These are phyloP conservation scores for Rutstroemia sp. DNA, from an alignment of 2,329 filamentous ascomycete species.

Conservation along the genomic window DNA sequence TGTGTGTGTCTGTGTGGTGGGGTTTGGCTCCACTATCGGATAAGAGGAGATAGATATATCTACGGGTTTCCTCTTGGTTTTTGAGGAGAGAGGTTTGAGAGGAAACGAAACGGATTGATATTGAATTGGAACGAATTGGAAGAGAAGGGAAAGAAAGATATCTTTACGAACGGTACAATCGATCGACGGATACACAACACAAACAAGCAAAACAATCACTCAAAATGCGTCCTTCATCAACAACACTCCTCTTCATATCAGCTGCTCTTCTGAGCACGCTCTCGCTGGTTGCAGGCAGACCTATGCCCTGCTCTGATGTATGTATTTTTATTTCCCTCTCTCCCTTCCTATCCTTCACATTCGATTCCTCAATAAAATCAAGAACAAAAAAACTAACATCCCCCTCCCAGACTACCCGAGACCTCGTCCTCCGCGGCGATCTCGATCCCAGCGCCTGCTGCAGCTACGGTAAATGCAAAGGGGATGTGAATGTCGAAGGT, in stretches of 20 bases:
- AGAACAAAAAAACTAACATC: background rate
- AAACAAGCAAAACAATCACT: background rate
- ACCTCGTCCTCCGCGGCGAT: slow-evolving; percentile 4
- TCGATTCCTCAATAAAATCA: background rate
- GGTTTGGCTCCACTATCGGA: no score
- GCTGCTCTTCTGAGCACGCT: background rate
- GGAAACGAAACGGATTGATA: no score
- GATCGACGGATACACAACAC: no score
- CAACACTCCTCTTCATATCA: slow-evolving; percentile 1
- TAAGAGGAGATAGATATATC: no score
- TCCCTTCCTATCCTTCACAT: background rate
- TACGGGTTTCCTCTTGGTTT: no score
- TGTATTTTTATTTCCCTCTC: background rate
- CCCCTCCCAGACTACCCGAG: slow-evolving; percentile 3
- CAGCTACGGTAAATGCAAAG: slow-evolving; percentile 2
- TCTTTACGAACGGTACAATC: no score
- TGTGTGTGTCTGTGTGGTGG: no score
- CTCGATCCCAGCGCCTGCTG: slow-evolving; percentile 9
- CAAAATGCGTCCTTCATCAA: slow-evolving; percentile 1
- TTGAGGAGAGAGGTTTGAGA: no score
- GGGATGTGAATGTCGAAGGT: background rate
- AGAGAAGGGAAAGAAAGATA: no score
- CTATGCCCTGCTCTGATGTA: slow-evolving; percentile 7
- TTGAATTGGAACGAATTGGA: no score
- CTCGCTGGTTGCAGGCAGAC: slow-evolving; percentile 3